Conservation (phyloP, 495 filamentous ascomycete species). For the Tuber aestivum region DNA sequence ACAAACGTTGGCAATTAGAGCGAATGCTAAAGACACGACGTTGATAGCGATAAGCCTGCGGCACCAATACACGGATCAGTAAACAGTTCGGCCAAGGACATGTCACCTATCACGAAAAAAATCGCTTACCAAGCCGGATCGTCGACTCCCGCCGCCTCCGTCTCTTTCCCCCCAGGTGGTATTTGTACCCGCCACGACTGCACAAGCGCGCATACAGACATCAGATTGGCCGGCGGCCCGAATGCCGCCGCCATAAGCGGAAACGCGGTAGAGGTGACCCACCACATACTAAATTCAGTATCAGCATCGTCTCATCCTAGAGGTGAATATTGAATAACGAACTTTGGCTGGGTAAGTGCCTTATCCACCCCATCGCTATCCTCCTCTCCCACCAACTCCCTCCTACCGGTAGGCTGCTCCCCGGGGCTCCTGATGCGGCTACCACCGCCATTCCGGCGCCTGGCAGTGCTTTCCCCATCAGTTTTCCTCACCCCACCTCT, state of each 20-base stretch:
- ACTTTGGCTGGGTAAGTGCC: conserved; percentile 55
- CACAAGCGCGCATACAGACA: conserved; percentile 72
- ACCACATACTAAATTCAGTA: conserved; percentile 59
- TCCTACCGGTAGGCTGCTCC: conserved; percentile 3
- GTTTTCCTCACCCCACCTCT: background rate
- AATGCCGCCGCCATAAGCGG: conserved; percentile 78
- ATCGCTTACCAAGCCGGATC: conserved; percentile 64
- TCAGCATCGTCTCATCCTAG: conserved; percentile 7
- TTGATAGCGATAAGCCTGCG: conserved; percentile 64
- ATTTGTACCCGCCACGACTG: conserved; percentile 65
- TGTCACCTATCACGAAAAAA: background rate
- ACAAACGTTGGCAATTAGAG: conserved; percentile 63
- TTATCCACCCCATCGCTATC: conserved; percentile 40
- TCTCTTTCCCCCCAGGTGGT: conserved; percentile 49
- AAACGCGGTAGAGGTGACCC: conserved; percentile 76
- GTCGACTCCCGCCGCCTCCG: conserved; percentile 50
- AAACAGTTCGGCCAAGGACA: background rate
- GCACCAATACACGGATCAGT: conserved; percentile 18
- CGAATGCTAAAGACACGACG: conserved; percentile 63
- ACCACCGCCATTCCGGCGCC: conserved; percentile 13
- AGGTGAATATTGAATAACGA: conserved; percentile 11
- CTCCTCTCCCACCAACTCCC: conserved; percentile 43
- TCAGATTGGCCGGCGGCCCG: conserved; percentile 72
- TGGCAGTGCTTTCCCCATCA: conserved; percentile 27
- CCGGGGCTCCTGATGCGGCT: background rate